phyloP scores from a whole-genome alignment of 371 early-diverging fungal genomes.

The Fennellomyces sp. region DNA sequence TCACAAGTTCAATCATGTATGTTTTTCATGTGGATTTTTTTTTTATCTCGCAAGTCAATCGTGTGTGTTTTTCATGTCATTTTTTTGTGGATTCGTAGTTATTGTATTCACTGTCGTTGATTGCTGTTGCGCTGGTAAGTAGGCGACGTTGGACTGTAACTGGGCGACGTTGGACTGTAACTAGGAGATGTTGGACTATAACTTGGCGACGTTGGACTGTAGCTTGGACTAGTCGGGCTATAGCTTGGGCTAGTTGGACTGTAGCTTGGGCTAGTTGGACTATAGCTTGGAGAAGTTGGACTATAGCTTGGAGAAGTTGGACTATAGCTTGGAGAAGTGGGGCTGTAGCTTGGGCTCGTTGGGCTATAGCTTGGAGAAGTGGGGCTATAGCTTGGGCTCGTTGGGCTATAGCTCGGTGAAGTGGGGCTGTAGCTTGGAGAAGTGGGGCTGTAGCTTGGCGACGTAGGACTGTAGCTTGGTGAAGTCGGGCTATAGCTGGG shows the following conservation, averaged over 20 bases:
- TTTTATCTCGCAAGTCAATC: too few relatives aligned
- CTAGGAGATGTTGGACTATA: conserved; percentile 77
- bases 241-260: conserved; percentile 78
- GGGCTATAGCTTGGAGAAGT: conserved; percentile 70
- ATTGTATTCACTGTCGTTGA: too few relatives aligned
- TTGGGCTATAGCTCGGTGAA: conserved; percentile 67
- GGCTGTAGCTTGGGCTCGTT: conserved; percentile 64
- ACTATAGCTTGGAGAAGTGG: conserved; percentile 66
- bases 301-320: conserved; percentile 77
- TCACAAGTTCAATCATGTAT: too few relatives aligned
- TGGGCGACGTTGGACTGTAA: conserved; percentile 74
- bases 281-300: conserved; percentile 73
- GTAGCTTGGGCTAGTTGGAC: conserved; percentile 75
- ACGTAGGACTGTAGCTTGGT: conserved; percentile 59
- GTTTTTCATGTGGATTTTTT: too few relatives aligned
- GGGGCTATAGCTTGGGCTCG: conserved; percentile 76
- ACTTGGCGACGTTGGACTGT: conserved; percentile 65
- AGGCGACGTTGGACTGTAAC: conserved; percentile 65
- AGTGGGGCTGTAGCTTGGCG: conserved; percentile 57
- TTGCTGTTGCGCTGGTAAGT: conserved; percentile 42
- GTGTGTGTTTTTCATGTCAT: too few relatives aligned
- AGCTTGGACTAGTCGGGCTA: conserved; percentile 67
- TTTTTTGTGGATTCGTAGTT: too few relatives aligned
- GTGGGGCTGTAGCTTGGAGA: conserved; percentile 66
- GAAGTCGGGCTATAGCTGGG: conserved; percentile 58